Conservation (phyloP, 257 asterid genomes). For the Scutellaria barbata region DNA sequence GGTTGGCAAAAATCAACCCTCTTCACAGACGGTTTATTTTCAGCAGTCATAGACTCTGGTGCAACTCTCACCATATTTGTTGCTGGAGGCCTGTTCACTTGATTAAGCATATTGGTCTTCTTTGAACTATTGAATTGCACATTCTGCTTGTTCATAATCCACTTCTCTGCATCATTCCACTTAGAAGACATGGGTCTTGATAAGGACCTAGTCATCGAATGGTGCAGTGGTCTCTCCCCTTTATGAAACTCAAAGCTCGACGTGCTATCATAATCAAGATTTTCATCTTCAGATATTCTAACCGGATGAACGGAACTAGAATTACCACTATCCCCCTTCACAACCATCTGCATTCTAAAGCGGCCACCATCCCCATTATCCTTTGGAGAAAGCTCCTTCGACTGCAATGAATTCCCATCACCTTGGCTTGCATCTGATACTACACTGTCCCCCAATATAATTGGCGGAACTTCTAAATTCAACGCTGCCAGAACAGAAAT, state of each 20-base stretch:
- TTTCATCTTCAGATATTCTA: slow-evolving; percentile 75
- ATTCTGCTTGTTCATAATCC: slow-evolving; percentile 86
- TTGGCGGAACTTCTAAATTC: slow-evolving; percentile 38
- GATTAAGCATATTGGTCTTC: slow-evolving; percentile 55
- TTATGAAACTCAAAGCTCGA: slow-evolving; percentile 97
- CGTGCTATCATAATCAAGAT: slow-evolving; percentile 92
- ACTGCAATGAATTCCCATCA: slow-evolving; percentile 38
- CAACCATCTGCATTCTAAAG: slow-evolving; percentile 46
- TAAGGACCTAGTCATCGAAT: slow-evolving; percentile 58
- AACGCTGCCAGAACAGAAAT: slow-evolving; percentile 37
- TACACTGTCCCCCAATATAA: slow-evolving; percentile 41
- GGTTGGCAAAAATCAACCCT: slow-evolving; percentile 79
- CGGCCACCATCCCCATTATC: slow-evolving; percentile 50
- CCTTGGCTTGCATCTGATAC: slow-evolving; percentile 33
- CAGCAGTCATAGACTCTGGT: slow-evolving; percentile 59
- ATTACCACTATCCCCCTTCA: slow-evolving; percentile 61
- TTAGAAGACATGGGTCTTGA: slow-evolving; percentile 86
- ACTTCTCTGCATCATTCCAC: slow-evolving; percentile 99
- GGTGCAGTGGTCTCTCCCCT: slow-evolving; percentile 82
- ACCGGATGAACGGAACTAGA: slow-evolving; percentile 70
- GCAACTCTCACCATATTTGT: slow-evolving; percentile 55
- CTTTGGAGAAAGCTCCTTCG: slow-evolving; percentile 36
- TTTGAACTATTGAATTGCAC: slow-evolving; percentile 56
- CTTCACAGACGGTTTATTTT: slow-evolving; percentile 62
- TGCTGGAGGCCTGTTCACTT: slow-evolving; percentile 45